phyloP scores from a whole-genome alignment of 257 asterid species.

The Fraxinus anomala region DNA sequence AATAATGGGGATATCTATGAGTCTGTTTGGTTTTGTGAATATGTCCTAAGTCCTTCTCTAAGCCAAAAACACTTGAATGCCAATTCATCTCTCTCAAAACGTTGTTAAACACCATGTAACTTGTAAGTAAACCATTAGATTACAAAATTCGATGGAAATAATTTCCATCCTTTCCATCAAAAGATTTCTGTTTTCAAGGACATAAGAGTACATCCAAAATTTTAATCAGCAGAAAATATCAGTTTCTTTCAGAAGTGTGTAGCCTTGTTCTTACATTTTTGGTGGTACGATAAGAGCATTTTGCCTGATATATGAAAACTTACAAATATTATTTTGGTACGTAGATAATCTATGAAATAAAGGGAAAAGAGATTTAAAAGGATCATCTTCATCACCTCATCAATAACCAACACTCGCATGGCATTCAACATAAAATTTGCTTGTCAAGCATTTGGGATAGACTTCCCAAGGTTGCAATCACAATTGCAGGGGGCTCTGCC shows the following conservation, averaged over 20 bases:
- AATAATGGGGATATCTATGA: not conserved
- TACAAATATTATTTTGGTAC: constrained; percentile 4
- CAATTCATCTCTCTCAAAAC: constrained; percentile 8
- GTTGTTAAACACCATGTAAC: not conserved
- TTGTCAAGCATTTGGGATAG: constrained; percentile 87
- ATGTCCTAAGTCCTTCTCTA: not conserved
- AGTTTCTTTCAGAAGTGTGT: not conserved
- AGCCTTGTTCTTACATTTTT: not conserved
- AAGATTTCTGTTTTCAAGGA: not conserved
- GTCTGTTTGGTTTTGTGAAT: not conserved
- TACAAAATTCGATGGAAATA: not conserved
- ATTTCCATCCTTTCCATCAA: not conserved
- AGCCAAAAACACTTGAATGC: constrained; percentile 4
- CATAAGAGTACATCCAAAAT: not conserved
- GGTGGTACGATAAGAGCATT: not conserved
- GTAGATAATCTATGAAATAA: not conserved
- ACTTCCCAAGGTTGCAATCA: constrained; percentile 87
- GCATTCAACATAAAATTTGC: constrained; percentile 64
- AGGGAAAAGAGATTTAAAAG: constrained; percentile 17
- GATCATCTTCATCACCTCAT: constrained; percentile 61
- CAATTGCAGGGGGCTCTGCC: constrained; percentile 89
- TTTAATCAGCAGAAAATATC: constrained; percentile 8
- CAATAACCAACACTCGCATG: constrained; percentile 82
- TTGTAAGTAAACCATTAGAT: not conserved
- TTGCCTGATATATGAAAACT: constrained; percentile 3